phyloP scores from a whole-genome alignment of 805 yeast genomes.

The Saccharomycopsis babjevae region DNA sequence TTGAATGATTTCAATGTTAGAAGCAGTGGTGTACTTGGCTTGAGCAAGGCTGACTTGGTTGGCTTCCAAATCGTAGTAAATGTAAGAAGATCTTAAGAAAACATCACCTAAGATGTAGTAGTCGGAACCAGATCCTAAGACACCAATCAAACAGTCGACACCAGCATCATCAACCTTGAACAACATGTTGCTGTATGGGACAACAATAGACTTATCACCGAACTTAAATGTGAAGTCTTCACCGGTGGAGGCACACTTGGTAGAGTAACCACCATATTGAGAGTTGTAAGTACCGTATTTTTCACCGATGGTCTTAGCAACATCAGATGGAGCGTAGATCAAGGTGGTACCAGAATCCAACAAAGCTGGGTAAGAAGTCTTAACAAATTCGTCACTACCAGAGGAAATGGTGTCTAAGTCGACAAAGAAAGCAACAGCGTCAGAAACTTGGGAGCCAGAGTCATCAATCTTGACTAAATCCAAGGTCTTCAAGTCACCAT shows the following conservation, averaged over 20 bases:
- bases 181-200: conserved; percentile 13
- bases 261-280: conserved; percentile 7
- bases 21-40: conserved; percentile 22
- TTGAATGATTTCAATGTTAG: conserved; percentile 21
- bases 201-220: conserved; percentile 8
- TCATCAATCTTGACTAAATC: conserved; percentile 33
- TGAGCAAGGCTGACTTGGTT: conserved; percentile 48
- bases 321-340: conserved; percentile 33
- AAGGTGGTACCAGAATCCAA: conserved; percentile 36
- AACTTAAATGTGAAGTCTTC: conserved; percentile 22
- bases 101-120: conserved; percentile 42
- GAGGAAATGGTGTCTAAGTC: conserved; percentile 6
- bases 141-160: conserved; percentile 12
- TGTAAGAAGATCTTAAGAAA: conserved; percentile 48
- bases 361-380: conserved; percentile 29
- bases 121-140: conserved; percentile 8
- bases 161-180: conserved; percentile 7
- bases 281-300: conserved; percentile 9
- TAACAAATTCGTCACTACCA: conserved; percentile 14
- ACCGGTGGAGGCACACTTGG: conserved; percentile 8
- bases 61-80: conserved; percentile 55
- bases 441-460: conserved; percentile 36
- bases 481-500: conserved; percentile 32
- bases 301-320: conserved; percentile 8
- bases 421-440: conserved; percentile 32